Evolutionary conservation across 2,329 filamentous ascomycete genomes (phyloP), one percentile per base, ranked within the genome.

Genomic region (Aspergillus novoparasiticus): DNA sequence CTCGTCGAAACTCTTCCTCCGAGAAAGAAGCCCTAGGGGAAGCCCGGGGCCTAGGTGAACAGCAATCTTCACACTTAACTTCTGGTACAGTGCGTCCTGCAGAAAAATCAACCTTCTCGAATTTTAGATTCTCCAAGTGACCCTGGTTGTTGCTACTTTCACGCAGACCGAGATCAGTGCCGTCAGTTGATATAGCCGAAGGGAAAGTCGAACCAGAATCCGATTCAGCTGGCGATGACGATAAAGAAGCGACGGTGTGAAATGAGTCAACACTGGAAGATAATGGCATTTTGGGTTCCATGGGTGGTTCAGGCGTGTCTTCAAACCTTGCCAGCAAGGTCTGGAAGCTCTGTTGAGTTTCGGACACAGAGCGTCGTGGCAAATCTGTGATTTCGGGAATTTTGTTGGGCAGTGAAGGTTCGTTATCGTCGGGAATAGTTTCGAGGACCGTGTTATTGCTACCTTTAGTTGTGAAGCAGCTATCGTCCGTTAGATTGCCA

Each of bases 241-340:
- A 69, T 11, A 66, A 63, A 6, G 66, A 64, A 28, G 73, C 71
- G 19, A 72, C 63, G 1, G 81, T 82, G 62, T 81, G 77, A 57
- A 81, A 82, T n/a, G 80, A 82, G 28, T 79, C 79, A 6, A 73
- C 67, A 48, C 76, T 80, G 28, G 78, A 81, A 26, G 76, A 72
- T 12, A 76, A 68, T 10, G 73, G 70, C 41, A 59, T 64, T 43
- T 75, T 72, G 54, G 70, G 70, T 45, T 75, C 72, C 50, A 62
- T 57, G 21, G 73, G 70, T 34, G 65, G 58, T 59, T 73, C 72
- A 8, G 73, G 53, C 6, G 69, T 68, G 41, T 74, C 71, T 59
- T 80, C 73, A 61, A 80, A 80, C 60, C 73, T 79, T 60, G 73
- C 76, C 60, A 78, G 73, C 58, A 80, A 70, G 61, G 73, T 75